Evolutionary conservation across 129 eudicot genomes (phyloP).

Genomic region (Pseudognaphalium luteoalbum): DNA sequence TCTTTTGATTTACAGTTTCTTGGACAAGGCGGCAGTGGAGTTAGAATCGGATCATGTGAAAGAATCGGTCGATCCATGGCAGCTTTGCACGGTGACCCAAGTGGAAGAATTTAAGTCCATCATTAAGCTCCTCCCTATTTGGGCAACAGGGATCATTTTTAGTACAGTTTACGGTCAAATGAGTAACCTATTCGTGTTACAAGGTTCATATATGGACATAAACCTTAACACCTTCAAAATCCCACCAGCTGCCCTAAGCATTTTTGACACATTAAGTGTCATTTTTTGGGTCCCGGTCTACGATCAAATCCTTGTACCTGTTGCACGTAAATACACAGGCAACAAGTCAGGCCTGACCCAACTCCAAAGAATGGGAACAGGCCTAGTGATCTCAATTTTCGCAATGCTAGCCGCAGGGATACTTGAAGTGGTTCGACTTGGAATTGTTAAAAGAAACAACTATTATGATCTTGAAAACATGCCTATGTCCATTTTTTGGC

Average conservation of each 20-base stretch:
- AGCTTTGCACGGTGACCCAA: constrained; percentile 78
- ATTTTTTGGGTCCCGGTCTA: constrained; percentile 79
- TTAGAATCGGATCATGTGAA: constrained; percentile 38
- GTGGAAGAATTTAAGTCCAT: constrained; percentile 75
- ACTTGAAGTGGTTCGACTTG: constrained; percentile 50
- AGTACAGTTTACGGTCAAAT: constrained; percentile 68
- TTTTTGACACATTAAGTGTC: constrained; percentile 75
- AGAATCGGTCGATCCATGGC: constrained; percentile 52
- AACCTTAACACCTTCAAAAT: constrained; percentile 48
- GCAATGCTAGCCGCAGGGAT: constrained; percentile 66
- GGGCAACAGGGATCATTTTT: constrained; percentile 83
- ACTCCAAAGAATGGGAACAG: constrained; percentile 76
- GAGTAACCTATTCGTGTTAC: constrained; percentile 72
- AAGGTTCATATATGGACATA: constrained; percentile 66
- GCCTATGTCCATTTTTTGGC: constrained; percentile 62
- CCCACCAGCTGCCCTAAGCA: constrained; percentile 73
- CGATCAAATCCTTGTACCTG: constrained; percentile 53
- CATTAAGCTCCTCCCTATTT: constrained; percentile 61
- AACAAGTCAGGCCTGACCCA: constrained; percentile 65
- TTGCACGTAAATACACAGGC: constrained; percentile 56
- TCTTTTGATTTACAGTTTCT: constrained; percentile 45
- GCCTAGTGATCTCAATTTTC: constrained; percentile 56
- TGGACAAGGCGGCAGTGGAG: constrained; percentile 82
- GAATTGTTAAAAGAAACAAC: constrained; percentile 43
- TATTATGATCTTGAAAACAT: constrained; percentile 42